These are phyloP conservation scores for Ogataea hybrid DNA, from an alignment of 1,139 yeast species.

Conservation along the genomic window DNA sequence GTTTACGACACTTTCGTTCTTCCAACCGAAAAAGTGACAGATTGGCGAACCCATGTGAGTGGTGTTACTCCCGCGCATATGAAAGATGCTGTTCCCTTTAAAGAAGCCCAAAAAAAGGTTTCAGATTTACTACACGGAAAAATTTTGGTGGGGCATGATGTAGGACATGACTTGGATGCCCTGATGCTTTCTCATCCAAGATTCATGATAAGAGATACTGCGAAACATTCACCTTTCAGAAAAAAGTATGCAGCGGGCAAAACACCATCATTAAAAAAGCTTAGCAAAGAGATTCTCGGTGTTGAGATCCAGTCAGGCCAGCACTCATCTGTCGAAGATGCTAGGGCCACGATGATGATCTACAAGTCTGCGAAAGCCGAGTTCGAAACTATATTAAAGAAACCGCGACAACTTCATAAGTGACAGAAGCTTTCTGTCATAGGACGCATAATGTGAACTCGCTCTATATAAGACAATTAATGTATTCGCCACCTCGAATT, in stretches of 20 bases:
- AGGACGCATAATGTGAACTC: too few relatives aligned
- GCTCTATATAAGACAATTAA: too few relatives aligned
- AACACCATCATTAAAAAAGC: slow-evolving; percentile 69
- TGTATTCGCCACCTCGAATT: too few relatives aligned
- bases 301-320: slow-evolving; percentile 68
- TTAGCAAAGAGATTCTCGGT: slow-evolving; percentile 56
- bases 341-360: slow-evolving; percentile 79
- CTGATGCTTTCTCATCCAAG: slow-evolving; percentile 69
- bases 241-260: slow-evolving; percentile 55
- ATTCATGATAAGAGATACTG: slow-evolving; percentile 68
- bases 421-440: too few relatives aligned
- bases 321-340: slow-evolving; percentile 91
- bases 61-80: slow-evolving; percentile 67
- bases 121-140: slow-evolving; percentile 48
- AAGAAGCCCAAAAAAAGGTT: slow-evolving; percentile 62
- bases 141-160: slow-evolving; percentile 81
- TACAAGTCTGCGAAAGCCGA: slow-evolving; percentile 61
- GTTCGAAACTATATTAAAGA: too few relatives aligned
- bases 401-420: too few relatives aligned
- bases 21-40: too few relatives aligned
- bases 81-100: slow-evolving; percentile 62
- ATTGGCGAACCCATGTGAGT: too few relatives aligned
- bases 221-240: slow-evolving; percentile 58
- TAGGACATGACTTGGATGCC: slow-evolving; percentile 72
- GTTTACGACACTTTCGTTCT: too few relatives aligned